Evolutionary conservation across 148 eudicot genomes (phyloP), one percentile per base, ranked within the genome.

Genomic region (Chenopodium suecicum): DNA sequence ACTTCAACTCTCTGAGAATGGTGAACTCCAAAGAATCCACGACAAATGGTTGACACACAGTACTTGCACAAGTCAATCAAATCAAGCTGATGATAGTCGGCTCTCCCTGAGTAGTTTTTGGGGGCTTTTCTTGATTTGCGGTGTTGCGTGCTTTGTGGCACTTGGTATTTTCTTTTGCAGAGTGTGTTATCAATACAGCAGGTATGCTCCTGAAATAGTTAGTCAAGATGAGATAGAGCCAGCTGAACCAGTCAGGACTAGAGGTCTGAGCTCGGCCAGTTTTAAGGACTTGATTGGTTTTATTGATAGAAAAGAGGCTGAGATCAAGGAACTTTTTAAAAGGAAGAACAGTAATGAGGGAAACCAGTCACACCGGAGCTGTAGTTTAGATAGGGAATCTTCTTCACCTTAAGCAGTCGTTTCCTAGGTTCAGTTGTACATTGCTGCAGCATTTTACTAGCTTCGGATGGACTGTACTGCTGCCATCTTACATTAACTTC

Each of bases 91-190:
- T 32, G 87, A 83, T 0, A 86, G 37, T 80, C 86, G 86, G 73
- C 92, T 94, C 7, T 92, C 98, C 14, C 91, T 96, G 69, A 85
- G 52, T 17, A 94, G 94, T 86, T 96, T 96, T 86, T 96, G 99
- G 99, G 99, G 98, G 70, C 87, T 96, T 47, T 96, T 96, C 81
- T 88, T 96, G 44, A 88, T 96, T 25, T 92, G 94, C 52, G 99
- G 95, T n/a, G n/a, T 86, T 58, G 86, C 90, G 19, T 92, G 97
- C 83, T 76, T 91, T 70, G 1, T 91, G 54, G 88, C 98, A 14
- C 89, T 96, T 9, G 25, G 76, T 10, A 67, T 90, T 32, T 94
- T 90, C 48, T 89, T 89, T 83, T 83, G 89, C 70, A 85, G 89
- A 81, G 87, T 88, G 32, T 85, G 83, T 76, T 72, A 72, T 74